Evolutionary conservation across 352 stramenopile species (phyloP).

Genomic region (Globisporangium uncinulatum): DNA sequence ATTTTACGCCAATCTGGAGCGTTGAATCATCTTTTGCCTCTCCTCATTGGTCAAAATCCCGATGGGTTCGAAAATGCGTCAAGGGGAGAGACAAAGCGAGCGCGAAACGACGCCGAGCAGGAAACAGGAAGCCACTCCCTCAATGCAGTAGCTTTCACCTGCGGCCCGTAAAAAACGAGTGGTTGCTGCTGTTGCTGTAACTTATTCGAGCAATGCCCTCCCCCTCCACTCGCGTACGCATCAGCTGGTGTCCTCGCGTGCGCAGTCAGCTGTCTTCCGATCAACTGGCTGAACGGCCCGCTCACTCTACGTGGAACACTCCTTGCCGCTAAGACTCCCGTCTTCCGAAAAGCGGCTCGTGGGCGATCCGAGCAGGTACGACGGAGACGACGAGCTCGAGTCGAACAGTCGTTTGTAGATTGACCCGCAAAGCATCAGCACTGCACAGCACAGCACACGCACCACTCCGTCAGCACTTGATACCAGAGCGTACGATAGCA

Average conservation of each 20-base stretch:
- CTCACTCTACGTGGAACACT: conserved; percentile 30
- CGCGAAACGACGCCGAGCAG: no score
- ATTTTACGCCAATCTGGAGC: no score
- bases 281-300: background rate
- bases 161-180: no score
- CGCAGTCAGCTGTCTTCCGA: background rate
- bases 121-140: no score
- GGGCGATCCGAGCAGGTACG: conserved; percentile 43
- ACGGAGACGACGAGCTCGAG: conserved; percentile 34
- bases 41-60: no score
- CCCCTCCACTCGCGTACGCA: conserved; percentile 1
- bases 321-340: conserved; percentile 37
- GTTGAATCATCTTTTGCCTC: no score
- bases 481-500: background rate
- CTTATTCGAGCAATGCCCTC: conserved; percentile 8
- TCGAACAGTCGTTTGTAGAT: conserved; percentile 72
- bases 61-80: no score
- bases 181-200: conserved; percentile 2
- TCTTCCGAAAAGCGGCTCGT: conserved; percentile 46
- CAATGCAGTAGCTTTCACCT: no score
- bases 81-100: no score
- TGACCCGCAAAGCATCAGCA: conserved; percentile 67
- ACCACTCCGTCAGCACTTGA: background rate
- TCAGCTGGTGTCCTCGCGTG: background rate
- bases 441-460: conserved; percentile 19